Base-by-base conservation (phyloP, 2,329 filamentous ascomycete genomes). In the Ophiostoma sp. region DNA sequence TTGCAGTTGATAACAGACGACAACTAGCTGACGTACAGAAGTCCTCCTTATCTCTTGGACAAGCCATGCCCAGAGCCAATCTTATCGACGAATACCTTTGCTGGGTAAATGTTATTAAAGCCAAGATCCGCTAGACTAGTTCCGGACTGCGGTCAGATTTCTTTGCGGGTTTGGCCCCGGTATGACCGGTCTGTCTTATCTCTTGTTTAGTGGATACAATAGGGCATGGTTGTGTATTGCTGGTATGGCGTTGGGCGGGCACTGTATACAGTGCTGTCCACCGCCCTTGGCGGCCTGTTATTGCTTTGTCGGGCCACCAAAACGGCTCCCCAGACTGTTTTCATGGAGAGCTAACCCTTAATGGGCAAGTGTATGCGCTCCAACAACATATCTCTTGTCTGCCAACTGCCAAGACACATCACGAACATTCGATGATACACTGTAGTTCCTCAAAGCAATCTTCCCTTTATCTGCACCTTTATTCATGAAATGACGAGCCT, bases 321-420 rank as follows among this genome's bases (percentile, higher is more conserved):
- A 17, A 52, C 44, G n/a, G 52, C 44, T 27, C 52, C 52, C 52
- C 52, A 57, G 52, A 57, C 52, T 23, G 1, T 27, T 15, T 23
- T 3, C 7, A 4, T 13, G 13, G 13, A 27, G n/a, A 2, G n/a
- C 52, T 57, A 57, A 23, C 52, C 52, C 52, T 23, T 27, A 57
- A 57, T 13, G 11, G 52, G 52, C 27, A 57, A n/a, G 52, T 57
- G n/a, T 57, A 57, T 57, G n/a, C 52, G 52, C n/a, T 27, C 7
- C n/a, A 27, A 27, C 52, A 27, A 54, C 52, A 54, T 23, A 11
- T 48, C 23, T 57, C 11, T 11, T 13, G 52, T 57, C n/a, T 57
- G n/a, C 52, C 52, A 57, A 57, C 52, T 57, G 52, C 52, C 52
- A 57, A 57, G 52, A 27, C 52, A 57, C 52, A 57, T 27, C 52